These are phyloP conservation scores for Medakamo hakoo DNA, from an alignment of 139 green algal genomes.

Conservation along the genomic window DNA sequence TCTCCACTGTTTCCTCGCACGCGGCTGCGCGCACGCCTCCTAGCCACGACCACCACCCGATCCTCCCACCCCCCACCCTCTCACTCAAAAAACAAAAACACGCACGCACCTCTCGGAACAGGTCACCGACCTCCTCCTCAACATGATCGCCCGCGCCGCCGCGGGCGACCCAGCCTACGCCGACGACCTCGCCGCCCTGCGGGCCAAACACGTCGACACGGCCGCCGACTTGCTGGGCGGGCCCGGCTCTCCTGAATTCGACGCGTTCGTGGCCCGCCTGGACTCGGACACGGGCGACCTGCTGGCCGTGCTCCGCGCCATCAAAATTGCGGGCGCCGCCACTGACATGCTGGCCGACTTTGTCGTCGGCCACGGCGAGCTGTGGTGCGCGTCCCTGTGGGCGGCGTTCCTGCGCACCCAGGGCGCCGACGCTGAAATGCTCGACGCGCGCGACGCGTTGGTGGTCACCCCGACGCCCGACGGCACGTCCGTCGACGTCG, in stretches of 20 bases:
- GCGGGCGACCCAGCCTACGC: slow-evolving; percentile 55
- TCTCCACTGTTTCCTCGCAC: slow-evolving; percentile 22
- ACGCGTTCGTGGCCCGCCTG: slow-evolving; percentile 54
- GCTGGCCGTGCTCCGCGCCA: slow-evolving; percentile 84
- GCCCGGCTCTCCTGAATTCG: slow-evolving; percentile 39
- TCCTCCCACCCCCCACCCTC: no score
- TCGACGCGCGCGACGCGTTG: slow-evolving; percentile 89
- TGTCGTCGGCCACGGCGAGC: slow-evolving; percentile 92
- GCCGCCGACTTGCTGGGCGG: slow-evolving; percentile 65
- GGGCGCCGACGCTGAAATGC: slow-evolving; percentile 44
- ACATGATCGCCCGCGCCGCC: slow-evolving; percentile 62
- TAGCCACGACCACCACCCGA: no score
- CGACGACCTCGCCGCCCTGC: slow-evolving; percentile 60
- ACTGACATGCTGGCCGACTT: slow-evolving; percentile 87
- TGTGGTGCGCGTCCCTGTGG: slow-evolving; percentile 87
- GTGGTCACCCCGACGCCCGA: slow-evolving; percentile 45
- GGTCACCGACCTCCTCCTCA: slow-evolving; percentile 85
- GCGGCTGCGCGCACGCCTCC: no score
- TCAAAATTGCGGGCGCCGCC: slow-evolving; percentile 68
- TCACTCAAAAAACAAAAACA: no score
- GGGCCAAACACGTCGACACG: slow-evolving; percentile 78
- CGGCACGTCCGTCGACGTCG: slow-evolving; percentile 62
- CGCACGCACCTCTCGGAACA: no score
- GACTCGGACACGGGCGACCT: slow-evolving; percentile 79
- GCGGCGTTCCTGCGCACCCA: slow-evolving; percentile 38